Percentiles rank a stretch among this genome's conserved stretches.
These are phyloP conservation scores for Vitis hybrid DNA, from an alignment of 177 flowering plant genomes.

Conservation along the genomic window DNA sequence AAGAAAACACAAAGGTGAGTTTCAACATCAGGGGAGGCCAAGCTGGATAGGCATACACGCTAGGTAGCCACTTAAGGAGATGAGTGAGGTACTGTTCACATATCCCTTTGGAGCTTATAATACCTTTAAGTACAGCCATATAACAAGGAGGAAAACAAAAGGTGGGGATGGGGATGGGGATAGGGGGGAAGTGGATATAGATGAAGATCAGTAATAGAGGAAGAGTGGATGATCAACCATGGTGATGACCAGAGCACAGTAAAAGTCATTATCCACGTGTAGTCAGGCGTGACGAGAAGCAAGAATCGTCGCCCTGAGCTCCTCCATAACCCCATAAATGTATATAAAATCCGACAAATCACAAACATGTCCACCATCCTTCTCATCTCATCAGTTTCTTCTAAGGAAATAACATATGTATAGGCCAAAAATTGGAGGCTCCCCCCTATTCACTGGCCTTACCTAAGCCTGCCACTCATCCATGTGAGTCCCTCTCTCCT, in stretches of 20 bases:
- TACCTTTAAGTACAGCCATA: no score
- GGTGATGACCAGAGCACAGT: conserved; percentile 16
- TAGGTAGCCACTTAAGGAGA: no score
- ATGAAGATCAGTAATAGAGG: no score
- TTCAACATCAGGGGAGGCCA: no score
- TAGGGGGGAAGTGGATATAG: no score
- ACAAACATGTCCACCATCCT: conserved; percentile 23
- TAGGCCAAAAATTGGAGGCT: conserved; percentile 8
- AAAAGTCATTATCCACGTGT: conserved; percentile 29
- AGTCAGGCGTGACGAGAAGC: conserved; percentile 10
- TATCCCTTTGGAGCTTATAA: no score
- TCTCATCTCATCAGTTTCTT: conserved; percentile 10
- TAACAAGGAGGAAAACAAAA: no score
- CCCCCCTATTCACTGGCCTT: neutral
- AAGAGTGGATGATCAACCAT: no score
- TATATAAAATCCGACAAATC: conserved; percentile 30
- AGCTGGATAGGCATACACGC: no score
- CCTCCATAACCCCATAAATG: conserved; percentile 8
- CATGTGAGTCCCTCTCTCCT: conserved; percentile 18
- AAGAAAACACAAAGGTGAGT: no score
- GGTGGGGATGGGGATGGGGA: no score
- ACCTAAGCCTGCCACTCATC: neutral
- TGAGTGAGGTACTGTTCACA: no score
- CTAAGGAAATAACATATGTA: neutral
- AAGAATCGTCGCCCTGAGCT: neutral